Conservation (phyloP, 257 asterid genomes). For the Prunella vulgaris region DNA sequence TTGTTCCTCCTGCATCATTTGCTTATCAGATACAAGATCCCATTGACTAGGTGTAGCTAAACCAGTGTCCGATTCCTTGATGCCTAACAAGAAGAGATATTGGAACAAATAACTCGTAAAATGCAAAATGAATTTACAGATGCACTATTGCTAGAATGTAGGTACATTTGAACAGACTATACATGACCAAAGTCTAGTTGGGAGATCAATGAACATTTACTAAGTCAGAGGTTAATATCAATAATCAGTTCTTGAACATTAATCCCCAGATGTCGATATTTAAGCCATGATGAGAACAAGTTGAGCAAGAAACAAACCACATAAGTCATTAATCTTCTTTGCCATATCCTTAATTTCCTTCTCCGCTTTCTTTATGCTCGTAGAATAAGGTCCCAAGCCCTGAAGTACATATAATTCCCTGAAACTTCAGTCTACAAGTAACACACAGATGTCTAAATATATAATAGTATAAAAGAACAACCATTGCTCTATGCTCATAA, state of each 20-base stretch:
- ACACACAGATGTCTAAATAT: neutral
- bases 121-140: neutral
- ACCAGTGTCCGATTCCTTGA: slow-evolving; percentile 95
- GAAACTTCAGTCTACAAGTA: slow-evolving; percentile 13
- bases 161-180: neutral
- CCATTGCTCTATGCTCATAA: neutral
- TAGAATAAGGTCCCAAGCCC: slow-evolving; percentile 91
- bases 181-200: neutral
- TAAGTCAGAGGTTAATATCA: neutral
- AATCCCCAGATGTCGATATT: neutral
- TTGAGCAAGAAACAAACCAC: slow-evolving; percentile 46
- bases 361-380: slow-evolving; percentile 76
- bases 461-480: neutral
- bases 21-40: slow-evolving; percentile 98
- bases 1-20: slow-evolving; percentile 99
- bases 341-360: slow-evolving; percentile 94
- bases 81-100: slow-evolving; percentile 41
- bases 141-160: neutral
- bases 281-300: neutral
- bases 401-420: slow-evolving; percentile 37
- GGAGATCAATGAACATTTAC: neutral
- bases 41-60: slow-evolving; percentile 98
- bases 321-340: slow-evolving; percentile 78
- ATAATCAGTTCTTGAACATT: neutral
- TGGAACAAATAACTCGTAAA: neutral